A percentile compares a stretch with the other conserved stretches of the same genome.
These are phyloP conservation scores for Starmerella stellata DNA, from an alignment of 805 yeast genomes.

Conservation along the genomic window DNA sequence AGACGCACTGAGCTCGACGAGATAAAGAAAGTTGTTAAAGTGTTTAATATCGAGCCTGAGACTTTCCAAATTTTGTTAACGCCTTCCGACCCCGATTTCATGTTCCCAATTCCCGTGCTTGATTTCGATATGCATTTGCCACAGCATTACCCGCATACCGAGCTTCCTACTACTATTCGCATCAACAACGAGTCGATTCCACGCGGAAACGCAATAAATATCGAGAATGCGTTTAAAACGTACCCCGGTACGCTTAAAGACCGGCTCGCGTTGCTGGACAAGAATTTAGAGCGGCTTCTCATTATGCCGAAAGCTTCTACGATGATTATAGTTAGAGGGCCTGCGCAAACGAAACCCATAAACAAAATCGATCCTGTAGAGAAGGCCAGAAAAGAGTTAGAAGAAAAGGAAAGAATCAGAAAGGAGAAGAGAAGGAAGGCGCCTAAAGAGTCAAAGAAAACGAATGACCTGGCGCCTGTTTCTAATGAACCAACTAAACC, in stretches of 20 bases:
- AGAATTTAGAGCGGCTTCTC: constrained; percentile 39
- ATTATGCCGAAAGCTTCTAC: constrained; percentile 43
- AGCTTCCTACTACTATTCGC: constrained; percentile 5
- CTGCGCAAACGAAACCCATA: neutral
- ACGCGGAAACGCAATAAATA: constrained; percentile 43
- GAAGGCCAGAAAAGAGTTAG: neutral
- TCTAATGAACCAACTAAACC: no score
- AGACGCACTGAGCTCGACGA: constrained; percentile 15
- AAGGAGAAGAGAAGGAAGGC: no score
- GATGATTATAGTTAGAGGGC: constrained; percentile 34
- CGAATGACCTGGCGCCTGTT: no score
- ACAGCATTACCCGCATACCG: constrained; percentile 32
- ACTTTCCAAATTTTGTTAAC: constrained; percentile 12
- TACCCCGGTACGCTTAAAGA: constrained; percentile 30
- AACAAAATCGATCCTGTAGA: neutral
- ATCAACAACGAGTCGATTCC: constrained; percentile 55
- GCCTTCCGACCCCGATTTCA: constrained; percentile 60
- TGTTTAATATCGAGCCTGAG: constrained; percentile 13
- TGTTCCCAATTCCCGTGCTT: constrained; percentile 41
- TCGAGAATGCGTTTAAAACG: constrained; percentile 45
- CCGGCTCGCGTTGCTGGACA: constrained; percentile 38
- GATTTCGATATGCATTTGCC: constrained; percentile 40
- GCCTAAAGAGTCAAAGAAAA: no score
- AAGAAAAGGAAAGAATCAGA: no score
- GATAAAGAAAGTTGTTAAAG: constrained; percentile 6